Percentiles rank a stretch among this genome's conserved stretches.
Conservation (phyloP, 2,329 filamentous ascomycete genomes). For the Elsinoe arachidis region DNA sequence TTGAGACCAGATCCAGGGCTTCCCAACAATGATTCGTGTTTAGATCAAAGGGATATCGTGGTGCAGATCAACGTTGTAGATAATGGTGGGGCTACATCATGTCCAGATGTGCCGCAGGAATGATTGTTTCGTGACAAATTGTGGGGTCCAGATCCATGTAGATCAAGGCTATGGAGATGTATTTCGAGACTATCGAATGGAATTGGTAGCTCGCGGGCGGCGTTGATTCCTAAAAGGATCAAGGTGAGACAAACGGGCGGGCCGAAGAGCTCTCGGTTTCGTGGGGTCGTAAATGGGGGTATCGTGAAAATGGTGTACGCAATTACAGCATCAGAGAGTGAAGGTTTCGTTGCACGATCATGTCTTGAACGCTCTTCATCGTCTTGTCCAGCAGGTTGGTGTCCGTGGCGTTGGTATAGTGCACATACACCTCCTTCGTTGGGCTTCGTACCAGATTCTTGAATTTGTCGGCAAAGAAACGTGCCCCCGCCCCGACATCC, state of each 20-base stretch:
- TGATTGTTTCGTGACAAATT: constrained; percentile 2
- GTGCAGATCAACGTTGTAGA: neutral
- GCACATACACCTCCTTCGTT: constrained; percentile 44
- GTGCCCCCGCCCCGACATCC: constrained; percentile 40
- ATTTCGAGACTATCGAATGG: neutral
- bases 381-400: constrained; percentile 44
- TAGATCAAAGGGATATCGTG: no score
- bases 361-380: constrained; percentile 45
- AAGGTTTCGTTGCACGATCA: constrained; percentile 46
- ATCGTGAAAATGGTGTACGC: neutral
- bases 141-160: neutral
- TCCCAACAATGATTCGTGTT: no score
- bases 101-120: neutral
- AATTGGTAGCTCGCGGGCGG: neutral
- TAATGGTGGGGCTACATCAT: neutral
- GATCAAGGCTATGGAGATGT: neutral
- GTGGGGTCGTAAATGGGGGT: constrained; percentile 4
- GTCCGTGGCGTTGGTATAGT: constrained; percentile 46
- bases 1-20: no score
- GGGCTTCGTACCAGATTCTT: constrained; percentile 41
- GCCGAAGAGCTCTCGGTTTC: neutral
- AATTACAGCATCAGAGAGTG: constrained; percentile 39
- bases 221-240: neutral
- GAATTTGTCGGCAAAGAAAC: constrained; percentile 45
- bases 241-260: constrained; percentile 11